These are phyloP conservation scores for Microcos paniculata DNA, from an alignment of 345 rosid species.

Conservation along the genomic window DNA sequence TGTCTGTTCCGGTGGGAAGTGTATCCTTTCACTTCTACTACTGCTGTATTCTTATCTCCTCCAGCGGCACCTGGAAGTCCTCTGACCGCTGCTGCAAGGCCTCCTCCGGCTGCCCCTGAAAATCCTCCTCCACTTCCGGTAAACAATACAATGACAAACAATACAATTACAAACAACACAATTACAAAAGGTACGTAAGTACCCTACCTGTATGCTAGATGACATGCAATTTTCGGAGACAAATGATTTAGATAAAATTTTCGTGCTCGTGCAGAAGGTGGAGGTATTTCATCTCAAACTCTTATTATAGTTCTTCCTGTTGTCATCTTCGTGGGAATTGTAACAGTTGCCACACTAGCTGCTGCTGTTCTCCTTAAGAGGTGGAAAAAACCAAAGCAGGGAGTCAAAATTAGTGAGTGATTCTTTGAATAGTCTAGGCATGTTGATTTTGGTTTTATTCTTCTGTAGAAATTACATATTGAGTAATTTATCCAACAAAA, in stretches of 20 bases:
- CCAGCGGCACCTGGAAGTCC: not conserved
- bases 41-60: not conserved
- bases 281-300: constrained; percentile 6
- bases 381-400: not conserved
- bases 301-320: constrained; percentile 27
- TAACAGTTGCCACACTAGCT: not conserved
- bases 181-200: constrained; percentile 4
- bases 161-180: too few species aligned
- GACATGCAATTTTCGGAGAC: not conserved
- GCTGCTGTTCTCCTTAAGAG: constrained; percentile 9
- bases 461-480: too few species aligned
- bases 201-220: too few species aligned
- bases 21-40: constrained; percentile 30
- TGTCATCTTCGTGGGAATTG: constrained; percentile 13
- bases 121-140: not conserved
- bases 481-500: too few species aligned
- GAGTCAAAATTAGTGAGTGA: not conserved
- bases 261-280: constrained; percentile 11
- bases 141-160: not conserved
- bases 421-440: not conserved
- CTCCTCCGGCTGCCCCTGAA: constrained; percentile 13
- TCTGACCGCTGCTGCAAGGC: too few species aligned
- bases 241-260: not conserved
- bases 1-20: constrained; percentile 21
- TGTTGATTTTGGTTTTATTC: too few species aligned